These are phyloP conservation scores for Emericellopsis cladophorae DNA, from an alignment of 2,329 filamentous ascomycete genomes.

Conservation along the genomic window DNA sequence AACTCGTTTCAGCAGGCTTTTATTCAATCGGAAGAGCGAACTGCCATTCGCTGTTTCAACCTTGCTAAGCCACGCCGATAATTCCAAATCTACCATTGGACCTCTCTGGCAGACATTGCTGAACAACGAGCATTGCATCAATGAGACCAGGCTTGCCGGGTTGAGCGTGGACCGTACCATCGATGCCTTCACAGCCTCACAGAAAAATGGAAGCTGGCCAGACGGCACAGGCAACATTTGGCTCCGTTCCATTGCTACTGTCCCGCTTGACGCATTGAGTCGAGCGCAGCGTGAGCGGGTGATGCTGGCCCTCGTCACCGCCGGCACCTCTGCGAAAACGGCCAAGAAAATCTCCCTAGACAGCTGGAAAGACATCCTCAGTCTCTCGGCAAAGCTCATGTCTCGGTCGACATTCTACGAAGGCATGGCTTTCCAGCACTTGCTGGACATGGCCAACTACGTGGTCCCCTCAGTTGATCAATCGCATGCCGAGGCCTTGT, in stretches of 20 bases:
- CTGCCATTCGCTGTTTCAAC: slow-evolving; percentile 13
- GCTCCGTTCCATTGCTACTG: slow-evolving; percentile 17
- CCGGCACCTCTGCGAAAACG: neutral
- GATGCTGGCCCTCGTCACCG: slow-evolving; percentile 17
- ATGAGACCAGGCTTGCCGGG: slow-evolving; percentile 16
- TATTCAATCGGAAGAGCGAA: slow-evolving; percentile 10
- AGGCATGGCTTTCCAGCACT: slow-evolving; percentile 25
- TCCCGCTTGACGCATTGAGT: slow-evolving; percentile 25
- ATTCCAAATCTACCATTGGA: slow-evolving; percentile 5
- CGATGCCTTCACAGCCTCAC: slow-evolving; percentile 12
- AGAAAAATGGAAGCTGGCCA: slow-evolving; percentile 17
- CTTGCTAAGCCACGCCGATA: slow-evolving; percentile 7
- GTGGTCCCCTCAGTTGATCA: slow-evolving; percentile 3
- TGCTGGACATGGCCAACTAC: slow-evolving; percentile 20
- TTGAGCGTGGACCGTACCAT: slow-evolving; percentile 19
- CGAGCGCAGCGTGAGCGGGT: slow-evolving; percentile 30
- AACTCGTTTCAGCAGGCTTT: slow-evolving; percentile 16
- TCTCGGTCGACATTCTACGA: slow-evolving; percentile 36
- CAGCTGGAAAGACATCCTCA: slow-evolving; percentile 24
- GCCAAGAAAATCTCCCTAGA: slow-evolving; percentile 11
- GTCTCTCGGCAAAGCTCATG: slow-evolving; percentile 36
- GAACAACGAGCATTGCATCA: slow-evolving; percentile 23
- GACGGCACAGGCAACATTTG: slow-evolving; percentile 13
- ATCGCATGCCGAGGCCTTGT: slow-evolving; percentile 7
- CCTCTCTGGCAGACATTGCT: slow-evolving; percentile 17